A percentile compares a stretch with the other conserved stretches of the same genome.
These are phyloP conservation scores for Lepidium africanum DNA, from an alignment of 345 rosid species.

Conservation along the genomic window DNA sequence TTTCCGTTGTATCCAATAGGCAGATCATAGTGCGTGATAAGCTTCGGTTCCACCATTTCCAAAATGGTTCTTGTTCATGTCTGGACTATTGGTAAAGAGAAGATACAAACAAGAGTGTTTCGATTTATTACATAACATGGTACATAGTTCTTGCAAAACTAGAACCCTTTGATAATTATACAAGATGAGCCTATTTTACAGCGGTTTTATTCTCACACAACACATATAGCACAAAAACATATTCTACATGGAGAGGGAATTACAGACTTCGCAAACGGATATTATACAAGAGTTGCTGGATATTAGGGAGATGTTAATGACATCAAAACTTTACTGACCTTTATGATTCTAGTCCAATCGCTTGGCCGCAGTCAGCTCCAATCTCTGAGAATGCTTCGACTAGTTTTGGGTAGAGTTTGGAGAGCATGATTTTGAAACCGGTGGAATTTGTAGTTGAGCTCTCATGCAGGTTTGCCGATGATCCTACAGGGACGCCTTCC, in stretches of 20 bases:
- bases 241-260: conserved; percentile 16
- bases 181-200: conserved; percentile 25
- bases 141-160: conserved; percentile 13
- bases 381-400: conserved; percentile 57
- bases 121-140: conserved; percentile 13
- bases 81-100: conserved; percentile 55
- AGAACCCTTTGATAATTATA: background rate
- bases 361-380: conserved; percentile 62
- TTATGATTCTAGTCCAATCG: conserved; percentile 21
- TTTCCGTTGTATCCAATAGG: conserved; percentile 48
- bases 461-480: conserved; percentile 29
- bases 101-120: background rate
- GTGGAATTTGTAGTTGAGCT: conserved; percentile 45
- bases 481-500: conserved; percentile 63
- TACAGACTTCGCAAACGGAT: conserved; percentile 6
- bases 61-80: conserved; percentile 66
- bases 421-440: conserved; percentile 96
- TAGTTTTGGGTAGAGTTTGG: conserved; percentile 74
- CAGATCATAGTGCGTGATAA: conserved; percentile 68
- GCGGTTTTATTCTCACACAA: conserved; percentile 24
- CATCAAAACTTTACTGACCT: background rate
- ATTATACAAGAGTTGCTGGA: conserved; percentile 21
- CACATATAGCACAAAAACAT: conserved; percentile 14
- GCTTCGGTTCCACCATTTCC: conserved; percentile 71
- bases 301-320: conserved; percentile 12